These are phyloP conservation scores for Plenodomus lindquistii DNA, from an alignment of 2,329 filamentous ascomycete genomes.

Conservation along the genomic window DNA sequence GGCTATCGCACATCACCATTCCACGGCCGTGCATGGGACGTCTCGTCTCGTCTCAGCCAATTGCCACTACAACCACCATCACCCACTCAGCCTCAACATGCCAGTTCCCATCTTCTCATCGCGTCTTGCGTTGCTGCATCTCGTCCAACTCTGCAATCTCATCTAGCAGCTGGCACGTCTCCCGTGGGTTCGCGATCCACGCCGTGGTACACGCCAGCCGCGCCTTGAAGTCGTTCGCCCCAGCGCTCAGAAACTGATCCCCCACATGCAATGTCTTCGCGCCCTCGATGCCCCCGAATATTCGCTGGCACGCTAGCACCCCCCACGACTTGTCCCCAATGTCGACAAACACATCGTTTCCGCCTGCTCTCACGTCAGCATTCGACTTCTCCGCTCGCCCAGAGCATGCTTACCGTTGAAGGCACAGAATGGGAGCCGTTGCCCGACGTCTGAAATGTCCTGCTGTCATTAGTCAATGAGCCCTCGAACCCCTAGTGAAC, in stretches of 20 bases:
- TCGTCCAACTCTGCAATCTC: conserved; percentile 64
- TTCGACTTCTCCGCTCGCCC: neutral
- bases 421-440: conserved; percentile 83
- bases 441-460: conserved; percentile 74
- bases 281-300: conserved; percentile 76
- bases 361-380: conserved; percentile 56
- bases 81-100: neutral
- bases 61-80: neutral
- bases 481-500: conserved; percentile 2
- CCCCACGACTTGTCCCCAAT: conserved; percentile 98
- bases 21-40: neutral
- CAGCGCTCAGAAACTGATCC: conserved; percentile 89
- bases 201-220: conserved; percentile 89
- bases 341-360: conserved; percentile 96
- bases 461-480: conserved; percentile 19
- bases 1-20: neutral
- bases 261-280: conserved; percentile 90
- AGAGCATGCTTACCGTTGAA: conserved; percentile 70
- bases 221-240: conserved; percentile 95
- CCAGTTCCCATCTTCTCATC: conserved; percentile 11
- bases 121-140: conserved; percentile 44
- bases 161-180: conserved; percentile 88
- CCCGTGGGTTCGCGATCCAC: conserved; percentile 91
- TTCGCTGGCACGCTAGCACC: conserved; percentile 87
- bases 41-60: neutral